Evolutionary conservation across 2,329 filamentous ascomycete genomes (phyloP).

Genomic region (Exophiala alcalophila): DNA sequence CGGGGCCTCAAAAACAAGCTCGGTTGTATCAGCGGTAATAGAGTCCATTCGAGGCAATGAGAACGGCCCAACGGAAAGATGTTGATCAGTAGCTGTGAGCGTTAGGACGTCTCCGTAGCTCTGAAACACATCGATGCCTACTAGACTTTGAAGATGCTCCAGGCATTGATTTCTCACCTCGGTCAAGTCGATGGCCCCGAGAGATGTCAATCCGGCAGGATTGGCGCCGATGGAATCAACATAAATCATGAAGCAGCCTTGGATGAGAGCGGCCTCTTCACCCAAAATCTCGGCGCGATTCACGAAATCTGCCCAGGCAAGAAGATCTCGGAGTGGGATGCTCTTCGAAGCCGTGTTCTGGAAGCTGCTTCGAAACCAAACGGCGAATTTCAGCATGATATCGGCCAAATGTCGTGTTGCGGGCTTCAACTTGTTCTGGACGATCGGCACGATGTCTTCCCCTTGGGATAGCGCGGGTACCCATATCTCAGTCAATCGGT

Average conservation of each 20-base stretch:
- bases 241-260: slow-evolving; percentile 93
- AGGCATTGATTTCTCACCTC: slow-evolving; percentile 72
- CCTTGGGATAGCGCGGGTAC: slow-evolving; percentile 81
- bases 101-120: slow-evolving; percentile 65
- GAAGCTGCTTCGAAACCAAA: slow-evolving; percentile 84
- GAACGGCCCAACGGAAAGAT: slow-evolving; percentile 71
- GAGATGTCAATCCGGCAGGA: slow-evolving; percentile 79
- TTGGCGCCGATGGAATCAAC: slow-evolving; percentile 95
- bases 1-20: slow-evolving; percentile 79
- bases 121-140: slow-evolving; percentile 59
- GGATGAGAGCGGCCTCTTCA: slow-evolving; percentile 57
- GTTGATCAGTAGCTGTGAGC: slow-evolving; percentile 52
- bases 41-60: slow-evolving; percentile 48
- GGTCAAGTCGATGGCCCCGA: slow-evolving; percentile 65
- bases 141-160: slow-evolving; percentile 64
- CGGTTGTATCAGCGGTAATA: slow-evolving; percentile 51
- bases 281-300: slow-evolving; percentile 61
- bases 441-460: slow-evolving; percentile 84
- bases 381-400: slow-evolving; percentile 78
- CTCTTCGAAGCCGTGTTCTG: slow-evolving; percentile 71
- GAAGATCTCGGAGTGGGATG: slow-evolving; percentile 86
- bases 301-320: slow-evolving; percentile 91
- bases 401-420: slow-evolving; percentile 58
- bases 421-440: slow-evolving; percentile 67
- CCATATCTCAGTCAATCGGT: slow-evolving; percentile 99